Base-by-base conservation (phyloP, 164 flowering plant genomes). In the Berberis vulgaris region DNA sequence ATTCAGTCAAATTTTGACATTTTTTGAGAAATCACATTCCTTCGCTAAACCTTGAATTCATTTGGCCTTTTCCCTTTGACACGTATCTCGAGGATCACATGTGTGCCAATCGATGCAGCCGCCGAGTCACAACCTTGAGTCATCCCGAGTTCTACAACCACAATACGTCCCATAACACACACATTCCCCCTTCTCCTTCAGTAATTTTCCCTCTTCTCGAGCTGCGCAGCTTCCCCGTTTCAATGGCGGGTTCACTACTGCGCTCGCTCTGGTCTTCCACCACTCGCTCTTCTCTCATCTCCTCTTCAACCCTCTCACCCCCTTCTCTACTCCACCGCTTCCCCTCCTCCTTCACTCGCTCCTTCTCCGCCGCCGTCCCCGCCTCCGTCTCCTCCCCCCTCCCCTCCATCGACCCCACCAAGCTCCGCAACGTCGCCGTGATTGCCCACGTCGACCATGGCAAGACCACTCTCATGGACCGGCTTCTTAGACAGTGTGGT, bases 381-480 rank as follows among this genome's bases (percentile, higher is more conserved):
- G 26, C 62, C 80, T 8, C 64, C 86, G 0, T 53, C 85, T 2
- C 44, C 84, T 2, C 59, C 80, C 3, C 54, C 66, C 1, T 69
- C 71, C 0, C 67, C 53, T 69, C 65, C 1, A 65, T 87, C 11
- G 89, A 94, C 67, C 98, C 98, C 0, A 66, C 63, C 47, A 82
- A 82, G 5, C 81, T 94, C 44, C 81, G 99, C 26, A 94, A 94
- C 76, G 97, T 91, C 59, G 99, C 99, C 4, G 99, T 94, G 57
- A 91, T 94, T 5, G 99, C 97, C 1, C 99, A 94, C 60, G 97
- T 91, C 57, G 99, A 94, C 65, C 99, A 91, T 52, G 99, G 99
- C 3, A 94, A 94, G 80, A 94, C 99, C 40, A 94, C 99, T 2
- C 86, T 94, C 64, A 94, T 94, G 99, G 99, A 94, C 78, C 77